Evolutionary conservation across 2,329 filamentous ascomycete genomes (phyloP), one percentile per base, ranked within the genome.

Genomic region (Ceratocystis alfenasii): DNA sequence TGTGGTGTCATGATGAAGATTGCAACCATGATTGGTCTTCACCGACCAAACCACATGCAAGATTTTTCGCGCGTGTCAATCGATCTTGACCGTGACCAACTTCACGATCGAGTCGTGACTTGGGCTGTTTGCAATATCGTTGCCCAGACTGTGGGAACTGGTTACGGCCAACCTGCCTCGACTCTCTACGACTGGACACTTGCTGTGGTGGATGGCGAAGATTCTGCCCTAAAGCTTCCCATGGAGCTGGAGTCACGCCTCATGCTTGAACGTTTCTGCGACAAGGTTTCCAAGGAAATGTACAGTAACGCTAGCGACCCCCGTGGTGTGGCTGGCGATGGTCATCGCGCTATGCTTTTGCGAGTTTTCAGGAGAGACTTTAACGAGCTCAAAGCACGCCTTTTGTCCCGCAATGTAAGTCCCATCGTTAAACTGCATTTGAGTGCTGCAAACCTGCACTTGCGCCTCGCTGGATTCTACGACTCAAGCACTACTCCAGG

Each of bases 111-210:
- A 46, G 83, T 92, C 55, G 84, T 85, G 63, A 93, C 89, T 1
- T 94, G 89, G 89, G 89, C 89, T 1, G 87, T 90, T 3, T 90
- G 88, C 77, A 94, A 94, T 72, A 88, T 93, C 69, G 89, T 92
- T 44, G 86, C 88, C 25, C 89, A 93, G 71, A 86, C 85, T 66
- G 84, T 92, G 55, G 88, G 88, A n/a, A 93, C 89, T 3, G 89
- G 89, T 22, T 90, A 91, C 71, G 89, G 89, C 5, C 89, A 92
- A 72, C 89, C 89, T 6, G 88, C 89, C 4, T 89, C 88, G 59
- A 90, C 85, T 63, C 79, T 87, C 61, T 92, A 88, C 75, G 89
- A 88, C 74, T 91, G 83, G 82, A 92, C 85, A 1, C 78, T 88
- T 68, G 85, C 81, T 59, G 82, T 85, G 68, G 44, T 57, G 10